Conservation (phyloP, 1,284 basidiomycete species). For the Meira miltonrushii region DNA sequence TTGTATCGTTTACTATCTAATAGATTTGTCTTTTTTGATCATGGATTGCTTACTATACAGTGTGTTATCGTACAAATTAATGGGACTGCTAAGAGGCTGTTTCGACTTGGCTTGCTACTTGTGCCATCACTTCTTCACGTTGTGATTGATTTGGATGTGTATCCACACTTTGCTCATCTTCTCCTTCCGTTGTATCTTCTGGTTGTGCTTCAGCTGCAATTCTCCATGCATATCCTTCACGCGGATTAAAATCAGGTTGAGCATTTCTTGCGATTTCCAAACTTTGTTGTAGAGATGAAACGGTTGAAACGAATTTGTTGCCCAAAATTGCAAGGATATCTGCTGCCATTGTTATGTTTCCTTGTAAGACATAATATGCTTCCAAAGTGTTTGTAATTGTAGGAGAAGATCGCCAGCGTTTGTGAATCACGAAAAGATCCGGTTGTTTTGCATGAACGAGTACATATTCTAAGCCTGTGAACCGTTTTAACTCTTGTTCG, state of each 20-base stretch:
- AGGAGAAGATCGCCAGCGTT: conserved; percentile 26
- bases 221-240: conserved; percentile 29
- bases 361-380: conserved; percentile 44
- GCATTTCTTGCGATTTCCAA: conserved; percentile 25
- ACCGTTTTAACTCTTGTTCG: conserved; percentile 7
- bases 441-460: conserved; percentile 16
- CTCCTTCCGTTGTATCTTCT: background rate
- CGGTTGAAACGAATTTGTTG: conserved; percentile 34
- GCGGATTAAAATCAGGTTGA: conserved; percentile 29
- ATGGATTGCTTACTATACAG: conserved; percentile 7
- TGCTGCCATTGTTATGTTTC: conserved; percentile 43
- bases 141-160: background rate
- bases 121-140: background rate
- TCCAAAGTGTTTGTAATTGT: conserved; percentile 24
- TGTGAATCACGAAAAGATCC: conserved; percentile 40
- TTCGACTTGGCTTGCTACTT: background rate
- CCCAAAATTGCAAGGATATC: conserved; percentile 42
- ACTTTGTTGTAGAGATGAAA: conserved; percentile 26
- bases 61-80: background rate
- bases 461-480: conserved; percentile 4
- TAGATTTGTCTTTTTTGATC: background rate
- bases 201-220: conserved; percentile 1
- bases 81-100: background rate
- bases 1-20: background rate
- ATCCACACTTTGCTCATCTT: background rate